These are phyloP conservation scores for Alternaria alternata DNA, from an alignment of 2,329 filamentous ascomycete species.

Conservation along the genomic window DNA sequence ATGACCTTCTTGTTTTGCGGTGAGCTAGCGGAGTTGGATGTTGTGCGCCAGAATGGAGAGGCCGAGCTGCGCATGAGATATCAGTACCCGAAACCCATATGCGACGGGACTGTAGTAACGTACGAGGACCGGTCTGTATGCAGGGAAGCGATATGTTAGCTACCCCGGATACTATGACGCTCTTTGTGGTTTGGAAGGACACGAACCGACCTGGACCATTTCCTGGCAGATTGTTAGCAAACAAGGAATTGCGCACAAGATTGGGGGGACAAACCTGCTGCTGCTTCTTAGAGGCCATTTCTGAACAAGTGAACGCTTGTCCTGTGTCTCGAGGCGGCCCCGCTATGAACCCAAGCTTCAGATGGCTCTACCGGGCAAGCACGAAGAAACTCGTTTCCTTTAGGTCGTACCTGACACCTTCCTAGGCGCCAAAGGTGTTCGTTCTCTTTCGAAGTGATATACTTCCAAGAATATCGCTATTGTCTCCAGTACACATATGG, in stretches of 20 bases:
- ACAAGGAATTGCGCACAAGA: background rate
- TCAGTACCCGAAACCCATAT: constrained; percentile 12
- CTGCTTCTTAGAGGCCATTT: constrained; percentile 58
- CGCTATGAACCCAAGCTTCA: constrained; percentile 27
- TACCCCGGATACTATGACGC: constrained; percentile 38
- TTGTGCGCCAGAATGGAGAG: constrained; percentile 86
- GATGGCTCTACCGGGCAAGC: constrained; percentile 13
- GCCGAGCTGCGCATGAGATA: constrained; percentile 66
- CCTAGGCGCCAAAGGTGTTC: background rate
- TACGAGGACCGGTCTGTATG: constrained; percentile 50
- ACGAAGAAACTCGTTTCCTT: background rate
- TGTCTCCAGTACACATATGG: background rate
- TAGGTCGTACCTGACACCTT: background rate
- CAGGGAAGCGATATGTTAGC: constrained; percentile 48
- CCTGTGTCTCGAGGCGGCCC: constrained; percentile 16
- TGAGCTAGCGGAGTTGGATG: constrained; percentile 57
- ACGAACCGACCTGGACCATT: constrained; percentile 99
- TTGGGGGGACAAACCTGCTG: constrained; percentile 49
- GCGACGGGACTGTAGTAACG: constrained; percentile 19
- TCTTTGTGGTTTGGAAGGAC: constrained; percentile 31
- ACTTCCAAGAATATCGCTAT: background rate
- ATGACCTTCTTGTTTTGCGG: constrained; percentile 74
- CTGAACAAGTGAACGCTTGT: constrained; percentile 12
- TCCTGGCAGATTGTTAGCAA: constrained; percentile 67
- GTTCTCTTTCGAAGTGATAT: background rate